These are phyloP conservation scores for Sporobolomyces roseus DNA, from an alignment of 768 basidiomycete species.

Conservation along the genomic window DNA sequence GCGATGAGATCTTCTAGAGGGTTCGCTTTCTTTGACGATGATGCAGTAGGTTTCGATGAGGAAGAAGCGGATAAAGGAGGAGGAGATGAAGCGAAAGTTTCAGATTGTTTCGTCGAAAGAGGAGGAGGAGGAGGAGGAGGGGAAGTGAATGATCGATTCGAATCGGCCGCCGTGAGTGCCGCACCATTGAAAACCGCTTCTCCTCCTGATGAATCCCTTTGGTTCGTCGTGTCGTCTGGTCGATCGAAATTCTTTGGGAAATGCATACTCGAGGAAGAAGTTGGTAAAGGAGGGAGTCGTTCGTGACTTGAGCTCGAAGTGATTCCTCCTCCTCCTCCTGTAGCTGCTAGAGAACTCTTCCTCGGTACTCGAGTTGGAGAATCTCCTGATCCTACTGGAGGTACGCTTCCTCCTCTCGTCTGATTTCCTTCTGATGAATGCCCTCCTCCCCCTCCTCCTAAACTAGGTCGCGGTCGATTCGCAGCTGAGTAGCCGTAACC, in stretches of 20 bases:
- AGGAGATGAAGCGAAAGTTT: background rate
- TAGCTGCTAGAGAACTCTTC: conserved; percentile 13
- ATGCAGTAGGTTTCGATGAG: background rate
- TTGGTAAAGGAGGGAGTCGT: conserved; percentile 9
- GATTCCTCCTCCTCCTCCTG: background rate
- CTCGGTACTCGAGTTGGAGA: conserved; percentile 1
- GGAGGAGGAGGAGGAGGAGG: background rate
- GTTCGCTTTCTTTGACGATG: conserved; percentile 52
- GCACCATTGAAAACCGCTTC: conserved; percentile 27
- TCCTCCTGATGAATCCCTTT: conserved; percentile 27
- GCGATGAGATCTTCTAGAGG: conserved; percentile 88
- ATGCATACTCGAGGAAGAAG: conserved; percentile 14
- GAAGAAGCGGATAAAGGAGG: background rate
- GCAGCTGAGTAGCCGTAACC: conserved; percentile 3
- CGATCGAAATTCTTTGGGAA: background rate
- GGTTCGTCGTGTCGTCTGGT: background rate
- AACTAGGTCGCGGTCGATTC: conserved; percentile 13
- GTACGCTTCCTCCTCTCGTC: background rate
- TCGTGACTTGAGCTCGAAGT: background rate
- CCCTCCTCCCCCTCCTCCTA: background rate
- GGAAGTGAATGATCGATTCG: background rate
- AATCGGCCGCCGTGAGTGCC: background rate
- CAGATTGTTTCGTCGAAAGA: background rate
- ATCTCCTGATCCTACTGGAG: background rate
- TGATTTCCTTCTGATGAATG: too few relatives aligned